Conservation (phyloP, 495 filamentous ascomycete species). For the Xylaria sp. region DNA sequence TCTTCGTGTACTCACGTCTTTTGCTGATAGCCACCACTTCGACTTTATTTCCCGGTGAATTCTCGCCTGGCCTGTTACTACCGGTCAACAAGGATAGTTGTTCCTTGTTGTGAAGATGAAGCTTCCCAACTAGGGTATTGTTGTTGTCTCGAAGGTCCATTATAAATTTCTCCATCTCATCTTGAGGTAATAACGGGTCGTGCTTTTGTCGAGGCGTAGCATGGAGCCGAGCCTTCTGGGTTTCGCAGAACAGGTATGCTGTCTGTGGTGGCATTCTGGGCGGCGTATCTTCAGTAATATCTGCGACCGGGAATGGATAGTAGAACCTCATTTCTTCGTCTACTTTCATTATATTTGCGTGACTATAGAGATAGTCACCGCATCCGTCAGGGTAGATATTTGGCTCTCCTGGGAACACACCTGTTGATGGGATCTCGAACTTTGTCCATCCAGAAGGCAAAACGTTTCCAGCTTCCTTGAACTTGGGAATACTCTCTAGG, state of each 20-base stretch:
- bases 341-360: not conserved
- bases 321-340: not conserved
- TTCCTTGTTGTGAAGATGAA: not conserved
- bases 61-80: not conserved
- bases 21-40: slow-evolving; percentile 15
- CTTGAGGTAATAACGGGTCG: not conserved
- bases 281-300: not conserved
- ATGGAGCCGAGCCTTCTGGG: not conserved
- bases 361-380: not conserved
- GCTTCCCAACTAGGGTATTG: not conserved
- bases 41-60: not conserved
- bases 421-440: not conserved
- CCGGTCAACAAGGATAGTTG: not conserved
- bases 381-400: not conserved
- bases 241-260: slow-evolving; percentile 1
- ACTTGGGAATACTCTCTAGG: not conserved
- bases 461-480: not conserved
- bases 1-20: slow-evolving; percentile 1
- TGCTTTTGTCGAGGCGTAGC: not conserved
- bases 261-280: not conserved
- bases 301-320: not conserved
- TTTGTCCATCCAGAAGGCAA: not conserved
- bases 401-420: not conserved
- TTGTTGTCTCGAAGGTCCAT: not conserved
- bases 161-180: not conserved